Conservation (phyloP, 768 basidiomycete genomes). For the Leccinum aurantiacum region DNA sequence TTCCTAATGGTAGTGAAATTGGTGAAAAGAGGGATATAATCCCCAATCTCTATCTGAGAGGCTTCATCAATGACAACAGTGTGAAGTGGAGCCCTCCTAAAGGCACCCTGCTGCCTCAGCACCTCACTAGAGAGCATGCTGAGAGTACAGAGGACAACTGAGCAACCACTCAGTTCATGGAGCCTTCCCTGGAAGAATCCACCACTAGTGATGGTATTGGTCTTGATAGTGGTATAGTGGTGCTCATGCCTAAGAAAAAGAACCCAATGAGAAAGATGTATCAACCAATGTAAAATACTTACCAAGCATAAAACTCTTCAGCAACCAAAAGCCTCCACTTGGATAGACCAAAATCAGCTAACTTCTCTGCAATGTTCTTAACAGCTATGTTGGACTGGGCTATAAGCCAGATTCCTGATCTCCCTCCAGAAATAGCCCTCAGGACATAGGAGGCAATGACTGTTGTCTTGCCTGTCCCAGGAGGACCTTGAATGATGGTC, state of each 20-base stretch:
- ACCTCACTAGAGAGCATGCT: conserved; percentile 62
- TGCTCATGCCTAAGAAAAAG: conserved; percentile 72
- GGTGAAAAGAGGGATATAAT: conserved; percentile 45
- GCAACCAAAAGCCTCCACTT: conserved; percentile 74
- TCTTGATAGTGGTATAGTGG: conserved; percentile 51
- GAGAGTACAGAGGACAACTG: conserved; percentile 74
- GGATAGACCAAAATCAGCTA: conserved; percentile 51
- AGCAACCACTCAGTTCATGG: conserved; percentile 36
- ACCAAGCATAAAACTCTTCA: conserved; percentile 69
- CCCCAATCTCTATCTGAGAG: conserved; percentile 61
- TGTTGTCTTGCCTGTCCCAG: conserved; percentile 73
- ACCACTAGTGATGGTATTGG: conserved; percentile 53
- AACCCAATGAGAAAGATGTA: conserved; percentile 7
- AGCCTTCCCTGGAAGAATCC: conserved; percentile 34
- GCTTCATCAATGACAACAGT: conserved; percentile 67
- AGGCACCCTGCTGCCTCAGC: conserved; percentile 21
- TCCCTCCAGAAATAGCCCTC: conserved; percentile 39
- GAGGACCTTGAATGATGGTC: conserved; percentile 48
- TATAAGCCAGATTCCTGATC: conserved; percentile 69
- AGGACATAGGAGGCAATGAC: conserved; percentile 67
- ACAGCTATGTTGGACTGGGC: conserved; percentile 88
- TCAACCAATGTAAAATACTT: conserved; percentile 19
- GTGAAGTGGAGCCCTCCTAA: conserved; percentile 37
- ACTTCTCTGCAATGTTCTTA: conserved; percentile 85
- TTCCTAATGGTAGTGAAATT: conserved; percentile 43